Evolutionary conservation across 192 early-diverging fungal genomes (phyloP), one percentile per base, ranked within the genome.

Genomic region (Gaertneriomyces semiglobifer): DNA sequence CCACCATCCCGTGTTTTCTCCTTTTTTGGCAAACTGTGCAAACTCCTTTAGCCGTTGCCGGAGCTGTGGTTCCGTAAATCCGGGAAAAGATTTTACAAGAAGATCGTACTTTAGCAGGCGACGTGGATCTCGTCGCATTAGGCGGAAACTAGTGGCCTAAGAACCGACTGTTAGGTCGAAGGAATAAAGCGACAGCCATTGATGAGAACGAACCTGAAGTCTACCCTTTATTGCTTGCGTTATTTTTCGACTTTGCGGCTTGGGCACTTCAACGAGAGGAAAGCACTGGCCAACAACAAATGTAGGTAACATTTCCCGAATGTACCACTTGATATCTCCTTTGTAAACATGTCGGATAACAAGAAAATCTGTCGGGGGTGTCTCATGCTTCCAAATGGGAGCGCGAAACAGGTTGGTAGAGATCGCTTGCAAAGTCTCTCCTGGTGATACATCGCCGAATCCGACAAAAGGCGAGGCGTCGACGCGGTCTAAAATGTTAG

Each of bases 371-470:
- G 90, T 90, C 38, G 74, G 47, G 19, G 84, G 74, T 10, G 76
- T 63, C 45, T 82, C 75, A 40, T 98, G 95, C 41, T 77, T 75
- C 66, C 95, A 99, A 16, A 96, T 68, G 4, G 96, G 96, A 7
- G 93, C 95, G 7, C 94, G 89, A 64, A 93, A 86, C 78, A 99
- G 76, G 67, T 99, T 97, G 81, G 96, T 99, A 76, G 90, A 92
- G 50, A 96, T 71, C 1, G 89, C 89, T 20, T 89, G 85, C n/a
- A 96, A 88, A 7, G 88, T 85, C 63, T 98, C 86, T 2, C 96
- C 96, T 8, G 90, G 85, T 60, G 93, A 86, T 6, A 98, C 91
- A 61, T 98, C 91, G 54, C 96, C 96, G 82, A 97, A 99, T 53
- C 84, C 88, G 58, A 92, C 79, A 74, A 99, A 99, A 1, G 96